Percentiles rank a stretch among this genome's conserved stretches.
Conservation (phyloP, 2,329 filamentous ascomycete species). For the Cercospora zeae-maydis region DNA sequence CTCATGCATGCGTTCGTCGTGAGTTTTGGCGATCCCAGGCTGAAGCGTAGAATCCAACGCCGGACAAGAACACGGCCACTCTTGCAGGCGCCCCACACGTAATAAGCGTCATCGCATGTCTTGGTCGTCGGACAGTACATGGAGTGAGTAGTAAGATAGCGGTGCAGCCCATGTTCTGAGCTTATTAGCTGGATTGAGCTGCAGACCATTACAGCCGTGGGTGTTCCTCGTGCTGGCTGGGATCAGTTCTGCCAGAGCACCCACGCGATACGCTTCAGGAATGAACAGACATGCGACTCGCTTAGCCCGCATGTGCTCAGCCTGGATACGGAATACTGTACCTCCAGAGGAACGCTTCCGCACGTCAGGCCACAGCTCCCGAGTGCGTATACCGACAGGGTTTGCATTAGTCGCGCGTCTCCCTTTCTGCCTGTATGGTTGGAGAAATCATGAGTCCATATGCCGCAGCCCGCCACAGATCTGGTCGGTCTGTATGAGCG, state of each 20-base stretch:
- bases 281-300: neutral
- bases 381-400: neutral
- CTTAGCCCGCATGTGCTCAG: neutral
- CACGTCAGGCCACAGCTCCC: neutral
- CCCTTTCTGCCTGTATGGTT: neutral
- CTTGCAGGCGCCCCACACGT: neutral
- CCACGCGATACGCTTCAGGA: neutral
- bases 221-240: neutral
- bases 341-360: neutral
- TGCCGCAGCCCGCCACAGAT: neutral
- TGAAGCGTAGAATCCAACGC: neutral
- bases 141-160: no score
- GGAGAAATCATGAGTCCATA: neutral
- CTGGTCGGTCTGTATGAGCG: no score
- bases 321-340: neutral
- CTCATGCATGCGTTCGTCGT: neutral
- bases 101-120: conserved; percentile 3
- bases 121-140: no score
- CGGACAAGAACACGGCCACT: neutral
- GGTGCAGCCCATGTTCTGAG: no score
- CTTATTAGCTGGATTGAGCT: no score
- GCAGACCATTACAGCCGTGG: neutral
- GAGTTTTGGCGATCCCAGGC: neutral
- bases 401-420: neutral
- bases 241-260: neutral